Conservation (phyloP, 306 rosid genomes). For the Ormosia emarginata region DNA sequence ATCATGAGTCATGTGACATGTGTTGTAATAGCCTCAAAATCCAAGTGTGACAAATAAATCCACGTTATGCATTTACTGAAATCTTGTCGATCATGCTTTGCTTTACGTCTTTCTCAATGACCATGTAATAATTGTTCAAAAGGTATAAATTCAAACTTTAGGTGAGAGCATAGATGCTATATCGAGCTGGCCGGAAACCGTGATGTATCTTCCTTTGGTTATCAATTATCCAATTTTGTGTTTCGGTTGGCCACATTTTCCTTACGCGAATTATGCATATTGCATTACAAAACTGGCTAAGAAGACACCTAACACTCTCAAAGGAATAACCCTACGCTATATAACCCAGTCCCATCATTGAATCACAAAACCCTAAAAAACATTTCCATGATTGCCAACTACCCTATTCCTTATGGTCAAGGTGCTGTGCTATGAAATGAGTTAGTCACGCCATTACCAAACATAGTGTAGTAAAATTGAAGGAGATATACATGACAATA, state of each 20-base stretch:
- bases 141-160: constrained; percentile 24
- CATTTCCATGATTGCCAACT: constrained; percentile 19
- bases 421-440: constrained; percentile 1
- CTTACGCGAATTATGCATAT: constrained; percentile 8
- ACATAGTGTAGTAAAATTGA: constrained; percentile 17
- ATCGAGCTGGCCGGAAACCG: constrained; percentile 14
- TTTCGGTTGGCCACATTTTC: constrained; percentile 14
- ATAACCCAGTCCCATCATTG: background rate
- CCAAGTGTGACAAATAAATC: background rate
- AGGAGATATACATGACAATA: constrained; percentile 3
- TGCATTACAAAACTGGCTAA: background rate
- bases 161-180: constrained; percentile 12
- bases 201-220: constrained; percentile 6
- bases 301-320: background rate
- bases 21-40: constrained; percentile 1
- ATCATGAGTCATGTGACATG: background rate
- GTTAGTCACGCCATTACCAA: constrained; percentile 27
- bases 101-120: constrained; percentile 16
- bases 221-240: constrained; percentile 10
- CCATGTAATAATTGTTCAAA: constrained; percentile 16
- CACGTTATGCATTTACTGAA: background rate
- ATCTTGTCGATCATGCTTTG: background rate
- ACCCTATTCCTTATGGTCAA: constrained; percentile 20
- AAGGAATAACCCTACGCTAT: background rate
- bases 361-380: background rate